Conservation (phyloP, 331 rosid genomes). For the Erythrophleum ivorense region DNA sequence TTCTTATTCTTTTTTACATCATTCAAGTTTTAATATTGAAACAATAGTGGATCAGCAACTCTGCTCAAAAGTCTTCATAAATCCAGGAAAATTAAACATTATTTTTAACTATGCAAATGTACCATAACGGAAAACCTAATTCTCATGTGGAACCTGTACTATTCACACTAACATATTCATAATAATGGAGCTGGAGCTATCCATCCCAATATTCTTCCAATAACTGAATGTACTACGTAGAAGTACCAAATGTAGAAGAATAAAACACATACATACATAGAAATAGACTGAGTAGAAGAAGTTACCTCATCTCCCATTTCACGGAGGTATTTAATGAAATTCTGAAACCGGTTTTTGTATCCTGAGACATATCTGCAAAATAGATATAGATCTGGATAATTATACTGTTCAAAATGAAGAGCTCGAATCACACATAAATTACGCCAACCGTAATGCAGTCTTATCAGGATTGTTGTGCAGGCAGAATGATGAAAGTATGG, state of each 20-base stretch:
- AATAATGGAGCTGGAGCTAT: neutral
- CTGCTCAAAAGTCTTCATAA: neutral
- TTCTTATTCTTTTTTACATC: neutral
- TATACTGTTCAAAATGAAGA: slow-evolving; percentile 12
- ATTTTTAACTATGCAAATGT: neutral
- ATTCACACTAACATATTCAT: neutral
- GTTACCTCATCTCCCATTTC: slow-evolving; percentile 99
- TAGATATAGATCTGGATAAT: slow-evolving; percentile 33
- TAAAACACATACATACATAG: slow-evolving; percentile 20
- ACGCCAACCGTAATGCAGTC: slow-evolving; percentile 11
- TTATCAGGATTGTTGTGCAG: neutral
- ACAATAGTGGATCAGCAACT: neutral
- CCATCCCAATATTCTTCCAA: slow-evolving; percentile 11
- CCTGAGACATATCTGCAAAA: slow-evolving; percentile 93
- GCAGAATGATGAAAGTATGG: slow-evolving; percentile 22
- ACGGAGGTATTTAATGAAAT: slow-evolving; percentile 87
- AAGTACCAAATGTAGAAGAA: slow-evolving; percentile 30
- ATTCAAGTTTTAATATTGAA: neutral
- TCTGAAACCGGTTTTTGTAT: slow-evolving; percentile 96
- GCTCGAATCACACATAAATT: slow-evolving; percentile 6
- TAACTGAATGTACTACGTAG: neutral
- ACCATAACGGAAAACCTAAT: neutral
- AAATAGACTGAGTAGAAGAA: slow-evolving; percentile 19
- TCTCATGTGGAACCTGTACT: neutral
- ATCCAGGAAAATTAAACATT: neutral